phyloP scores from a whole-genome alignment of 2,329 filamentous ascomycete genomes.

The Aspergillus pseudoviridinutans region DNA sequence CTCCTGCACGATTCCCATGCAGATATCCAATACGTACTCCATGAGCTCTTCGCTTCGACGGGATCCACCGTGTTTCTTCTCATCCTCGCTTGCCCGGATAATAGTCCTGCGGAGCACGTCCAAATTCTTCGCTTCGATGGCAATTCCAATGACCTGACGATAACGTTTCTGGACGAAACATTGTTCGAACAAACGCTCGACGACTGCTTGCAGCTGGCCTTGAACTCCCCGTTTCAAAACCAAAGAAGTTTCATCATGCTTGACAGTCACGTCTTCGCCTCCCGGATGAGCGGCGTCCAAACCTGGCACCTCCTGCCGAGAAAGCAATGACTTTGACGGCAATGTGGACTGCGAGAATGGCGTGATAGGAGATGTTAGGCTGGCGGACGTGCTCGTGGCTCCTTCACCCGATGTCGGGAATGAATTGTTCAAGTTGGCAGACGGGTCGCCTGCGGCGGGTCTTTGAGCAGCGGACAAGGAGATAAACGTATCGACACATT shows the following conservation, averaged over 20 bases:
- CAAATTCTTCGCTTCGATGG: conserved; percentile 88
- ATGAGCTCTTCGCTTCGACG: conserved; percentile 82
- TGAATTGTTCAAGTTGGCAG: conserved; percentile 73
- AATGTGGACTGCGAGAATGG: conserved; percentile 92
- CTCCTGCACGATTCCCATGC: conserved; percentile 97
- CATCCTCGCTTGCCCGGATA: conserved; percentile 80
- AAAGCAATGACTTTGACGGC: conserved; percentile 92
- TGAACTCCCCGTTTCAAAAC: conserved; percentile 71
- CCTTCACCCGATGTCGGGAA: conserved; percentile 67
- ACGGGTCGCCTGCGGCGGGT: conserved; percentile 48
- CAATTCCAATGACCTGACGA: conserved; percentile 93
- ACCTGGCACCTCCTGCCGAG: conserved; percentile 65
- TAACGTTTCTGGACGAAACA: conserved; percentile 85
- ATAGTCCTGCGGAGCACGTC: conserved; percentile 84
- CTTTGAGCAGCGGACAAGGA: conserved; percentile 63
- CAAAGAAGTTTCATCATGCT: conserved; percentile 56
- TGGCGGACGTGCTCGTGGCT: conserved; percentile 60
- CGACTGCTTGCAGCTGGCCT: conserved; percentile 73
- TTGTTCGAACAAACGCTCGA: conserved; percentile 85
- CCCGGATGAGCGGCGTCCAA: conserved; percentile 54
- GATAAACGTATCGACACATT: conserved; percentile 98
- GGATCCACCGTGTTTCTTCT: conserved; percentile 61
- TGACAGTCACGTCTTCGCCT: conserved; percentile 53
- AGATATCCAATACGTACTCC: conserved; percentile 93
- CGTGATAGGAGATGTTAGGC: conserved; percentile 79